A percentile compares a stretch with the other conserved stretches of the same genome.
phyloP scores from a whole-genome alignment of 2,329 filamentous ascomycete species.

The Hypomyces perniciosus region DNA sequence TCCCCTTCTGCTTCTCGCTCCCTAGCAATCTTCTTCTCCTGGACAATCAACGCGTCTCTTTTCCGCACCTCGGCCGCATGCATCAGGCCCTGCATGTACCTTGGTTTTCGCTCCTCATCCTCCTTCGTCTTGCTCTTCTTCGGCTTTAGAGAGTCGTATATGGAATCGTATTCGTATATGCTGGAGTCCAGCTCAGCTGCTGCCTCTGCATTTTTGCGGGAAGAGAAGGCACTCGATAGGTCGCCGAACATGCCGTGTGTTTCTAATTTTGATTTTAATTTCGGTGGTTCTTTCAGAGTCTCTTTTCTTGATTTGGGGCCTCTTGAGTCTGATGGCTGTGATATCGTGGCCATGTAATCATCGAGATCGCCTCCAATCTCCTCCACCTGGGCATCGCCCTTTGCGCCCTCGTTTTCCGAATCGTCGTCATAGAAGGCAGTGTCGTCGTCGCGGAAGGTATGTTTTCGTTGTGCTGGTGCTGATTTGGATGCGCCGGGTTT shows the following conservation, averaged over 20 bases:
- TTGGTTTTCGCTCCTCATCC: conserved; percentile 57
- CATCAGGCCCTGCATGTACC: conserved; percentile 72
- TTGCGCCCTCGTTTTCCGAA: conserved; percentile 44
- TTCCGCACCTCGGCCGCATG: conserved; percentile 70
- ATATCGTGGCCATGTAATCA: conserved; percentile 31
- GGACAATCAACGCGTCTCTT: conserved; percentile 69
- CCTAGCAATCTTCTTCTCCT: conserved; percentile 72
- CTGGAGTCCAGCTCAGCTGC: conserved; percentile 63
- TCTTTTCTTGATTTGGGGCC: conserved; percentile 27
- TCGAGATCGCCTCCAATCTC: conserved; percentile 60
- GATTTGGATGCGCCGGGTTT: conserved; percentile 48
- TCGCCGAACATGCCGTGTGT: conserved; percentile 52
- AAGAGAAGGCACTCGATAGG: conserved; percentile 58
- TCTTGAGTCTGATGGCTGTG: conserved; percentile 24
- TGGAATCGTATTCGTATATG: conserved; percentile 80
- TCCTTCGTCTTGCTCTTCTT: conserved; percentile 52
- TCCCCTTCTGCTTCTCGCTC: conserved; percentile 78
- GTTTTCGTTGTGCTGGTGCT: conserved; percentile 44
- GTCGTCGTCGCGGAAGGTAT: conserved; percentile 51
- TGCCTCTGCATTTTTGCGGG: conserved; percentile 57
- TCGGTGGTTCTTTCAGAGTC: conserved; percentile 34
- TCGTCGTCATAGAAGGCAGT: conserved; percentile 31
- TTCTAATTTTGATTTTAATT: conserved; percentile 38
- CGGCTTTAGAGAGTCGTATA: conserved; percentile 71
- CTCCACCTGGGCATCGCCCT: conserved; percentile 38